Evolutionary conservation across 768 basidiomycete species (phyloP).

Genomic region (Termitomyces sp.): DNA sequence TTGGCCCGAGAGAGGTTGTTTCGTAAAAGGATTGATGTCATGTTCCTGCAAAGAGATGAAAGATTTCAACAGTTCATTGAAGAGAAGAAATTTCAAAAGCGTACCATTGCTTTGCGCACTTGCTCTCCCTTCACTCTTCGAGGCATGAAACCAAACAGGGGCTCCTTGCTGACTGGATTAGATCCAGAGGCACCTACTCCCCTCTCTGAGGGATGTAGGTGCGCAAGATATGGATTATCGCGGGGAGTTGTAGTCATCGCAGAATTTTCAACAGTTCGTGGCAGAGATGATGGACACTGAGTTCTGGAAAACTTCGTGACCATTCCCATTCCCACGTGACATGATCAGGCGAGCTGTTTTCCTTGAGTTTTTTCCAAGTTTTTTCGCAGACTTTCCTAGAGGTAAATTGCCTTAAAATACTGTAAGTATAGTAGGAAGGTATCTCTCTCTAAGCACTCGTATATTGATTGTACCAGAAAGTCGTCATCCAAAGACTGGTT

Average conservation of each 20-base stretch:
- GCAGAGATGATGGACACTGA: background rate
- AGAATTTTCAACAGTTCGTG: background rate
- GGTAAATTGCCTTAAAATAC: too few species aligned
- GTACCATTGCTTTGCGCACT: constrained; percentile 67
- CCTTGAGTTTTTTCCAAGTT: too few species aligned
- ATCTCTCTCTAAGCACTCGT: too few species aligned
- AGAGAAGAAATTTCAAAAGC: constrained; percentile 16
- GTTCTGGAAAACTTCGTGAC: background rate
- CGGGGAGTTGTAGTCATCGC: constrained; percentile 4
- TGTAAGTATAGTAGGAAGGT: too few species aligned
- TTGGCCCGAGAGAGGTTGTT: constrained; percentile 63
- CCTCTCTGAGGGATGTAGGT: constrained; percentile 30
- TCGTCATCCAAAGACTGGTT: too few species aligned
- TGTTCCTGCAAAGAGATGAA: constrained; percentile 47
- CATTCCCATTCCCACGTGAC: background rate
- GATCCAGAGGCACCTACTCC: constrained; percentile 20
- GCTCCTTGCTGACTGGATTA: constrained; percentile 34
- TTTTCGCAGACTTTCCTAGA: too few species aligned
- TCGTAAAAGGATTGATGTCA: constrained; percentile 86
- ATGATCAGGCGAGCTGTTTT: background rate
- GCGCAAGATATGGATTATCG: constrained; percentile 55
- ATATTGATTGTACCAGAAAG: too few species aligned
- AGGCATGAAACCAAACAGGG: constrained; percentile 70
- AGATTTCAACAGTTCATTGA: background rate
- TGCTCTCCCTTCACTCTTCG: constrained; percentile 62